Evolutionary conservation across 495 filamentous ascomycete genomes (phyloP), one percentile per base, ranked within the genome.

Genomic region (Penicillium diatomitis): DNA sequence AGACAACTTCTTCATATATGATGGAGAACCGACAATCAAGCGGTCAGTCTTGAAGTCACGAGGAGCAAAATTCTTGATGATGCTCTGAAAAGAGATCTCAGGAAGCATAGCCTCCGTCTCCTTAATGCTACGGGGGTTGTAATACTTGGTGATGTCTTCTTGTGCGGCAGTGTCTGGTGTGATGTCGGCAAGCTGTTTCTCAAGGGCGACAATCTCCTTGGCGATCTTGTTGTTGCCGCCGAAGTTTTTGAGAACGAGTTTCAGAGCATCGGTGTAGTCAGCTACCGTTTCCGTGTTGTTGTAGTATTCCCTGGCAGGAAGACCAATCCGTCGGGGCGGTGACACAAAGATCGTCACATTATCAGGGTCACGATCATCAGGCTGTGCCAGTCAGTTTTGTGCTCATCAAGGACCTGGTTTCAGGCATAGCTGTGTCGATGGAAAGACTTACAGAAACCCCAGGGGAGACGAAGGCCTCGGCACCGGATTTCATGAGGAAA

Each of bases 301-400:
- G 49, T 85, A 86, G 52, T 81, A 83, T 53, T 85, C 79, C 47
- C 81, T 78, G 2, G 81, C 74, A 20, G 82, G 80, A 30, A 86
- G 72, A 9, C 80, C 78, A 54, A 81, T 78, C 40, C 63, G 54
- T 0, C 62, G 58, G 38, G 78, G 79, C 10, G 77, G 76, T 5
- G 65, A 71, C 12, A 80, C 63, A 48, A 77, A 69, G 11, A 84
- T 70, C n/a, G 73, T 74, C 12, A 82, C 74, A 44, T 73, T 75
- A 57, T 83, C 79, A 30, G 83, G 83, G 56, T 85, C 76, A 62
- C 79, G 80, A 57, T 85, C 81, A 61, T 79, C 76, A 38, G 77
- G 65, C 74, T 77, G 38, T 2, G 38, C 10, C 6, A 36, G 9
- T 60, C 38, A 58, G 52, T 20, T 9, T 32, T 7, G 11, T 33